phyloP scores from a whole-genome alignment of 2,329 filamentous ascomycete genomes.

The Fusarium sp. region DNA sequence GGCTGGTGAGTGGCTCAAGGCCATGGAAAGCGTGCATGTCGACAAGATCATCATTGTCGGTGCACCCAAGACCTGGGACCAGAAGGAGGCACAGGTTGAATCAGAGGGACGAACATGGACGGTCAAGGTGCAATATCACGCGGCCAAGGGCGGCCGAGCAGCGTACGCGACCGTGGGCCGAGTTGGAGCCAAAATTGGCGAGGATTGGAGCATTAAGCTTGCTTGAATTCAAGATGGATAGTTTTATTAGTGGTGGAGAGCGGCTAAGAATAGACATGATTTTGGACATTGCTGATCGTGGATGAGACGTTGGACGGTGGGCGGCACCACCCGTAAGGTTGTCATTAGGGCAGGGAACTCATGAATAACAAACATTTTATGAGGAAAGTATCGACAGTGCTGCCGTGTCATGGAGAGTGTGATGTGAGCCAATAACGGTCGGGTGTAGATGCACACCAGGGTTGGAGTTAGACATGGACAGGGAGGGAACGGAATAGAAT shows the following conservation, averaged over 20 bases:
- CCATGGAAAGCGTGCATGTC: slow-evolving; percentile 79
- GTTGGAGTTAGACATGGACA: slow-evolving; percentile 28
- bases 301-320: slow-evolving; percentile 5
- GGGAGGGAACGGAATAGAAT: slow-evolving; percentile 2
- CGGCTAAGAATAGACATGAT: slow-evolving; percentile 36
- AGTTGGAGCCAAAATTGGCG: slow-evolving; percentile 62
- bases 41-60: slow-evolving; percentile 89
- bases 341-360: not conserved
- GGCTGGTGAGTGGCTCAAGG: slow-evolving; percentile 79
- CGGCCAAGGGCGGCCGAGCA: slow-evolving; percentile 58
- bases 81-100: slow-evolving; percentile 67
- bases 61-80: slow-evolving; percentile 77
- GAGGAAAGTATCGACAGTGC: slow-evolving; percentile 38
- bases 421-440: slow-evolving; percentile 6
- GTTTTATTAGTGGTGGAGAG: slow-evolving; percentile 35
- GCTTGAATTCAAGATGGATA: slow-evolving; percentile 29
- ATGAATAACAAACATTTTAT: slow-evolving; percentile 11
- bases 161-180: slow-evolving; percentile 65
- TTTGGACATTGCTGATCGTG: slow-evolving; percentile 6
- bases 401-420: slow-evolving; percentile 24
- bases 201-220: slow-evolving; percentile 63
- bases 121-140: slow-evolving; percentile 69
- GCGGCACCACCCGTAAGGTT: slow-evolving; percentile 24
- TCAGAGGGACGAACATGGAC: slow-evolving; percentile 65
- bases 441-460: slow-evolving; percentile 20